These are phyloP conservation scores for Linderina pennispora DNA, from an alignment of 192 early-diverging fungal species.

Conservation along the genomic window DNA sequence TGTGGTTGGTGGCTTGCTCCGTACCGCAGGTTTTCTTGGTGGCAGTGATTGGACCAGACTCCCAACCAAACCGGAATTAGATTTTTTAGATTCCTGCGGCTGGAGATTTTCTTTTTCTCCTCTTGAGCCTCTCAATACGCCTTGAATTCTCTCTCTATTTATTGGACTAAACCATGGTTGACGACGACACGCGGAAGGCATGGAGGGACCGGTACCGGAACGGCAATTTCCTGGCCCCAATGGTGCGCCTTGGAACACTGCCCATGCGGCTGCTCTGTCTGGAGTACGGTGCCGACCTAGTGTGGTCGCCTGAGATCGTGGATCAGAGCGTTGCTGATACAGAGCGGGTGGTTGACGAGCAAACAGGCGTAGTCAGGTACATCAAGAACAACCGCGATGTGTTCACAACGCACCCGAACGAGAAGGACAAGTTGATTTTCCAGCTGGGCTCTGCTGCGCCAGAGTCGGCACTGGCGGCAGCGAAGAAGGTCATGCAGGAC, in stretches of 20 bases:
- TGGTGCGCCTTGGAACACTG: slow-evolving; percentile 90
- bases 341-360: slow-evolving; percentile 61
- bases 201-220: slow-evolving; percentile 35
- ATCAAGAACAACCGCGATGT: slow-evolving; percentile 51
- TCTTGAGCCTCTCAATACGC: neutral
- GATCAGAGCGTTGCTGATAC: slow-evolving; percentile 78
- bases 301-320: slow-evolving; percentile 86
- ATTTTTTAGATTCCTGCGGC: too few relatives aligned
- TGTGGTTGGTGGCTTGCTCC: too few relatives aligned
- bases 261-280: slow-evolving; percentile 84
- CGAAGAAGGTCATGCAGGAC: slow-evolving; percentile 77
- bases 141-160: neutral
- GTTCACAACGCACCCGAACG: slow-evolving; percentile 71
- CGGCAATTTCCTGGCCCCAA: slow-evolving; percentile 83
- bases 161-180: neutral
- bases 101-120: neutral
- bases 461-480: slow-evolving; percentile 80
- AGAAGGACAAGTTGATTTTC: slow-evolving; percentile 76
- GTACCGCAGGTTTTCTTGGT: too few relatives aligned
- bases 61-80: too few relatives aligned
- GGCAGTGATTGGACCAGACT: too few relatives aligned
- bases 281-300: slow-evolving; percentile 90
- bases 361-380: slow-evolving; percentile 76
- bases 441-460: slow-evolving; percentile 91
- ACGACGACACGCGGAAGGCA: neutral